Conservation (phyloP, 805 yeast species). For the Candida gorgasii region DNA sequence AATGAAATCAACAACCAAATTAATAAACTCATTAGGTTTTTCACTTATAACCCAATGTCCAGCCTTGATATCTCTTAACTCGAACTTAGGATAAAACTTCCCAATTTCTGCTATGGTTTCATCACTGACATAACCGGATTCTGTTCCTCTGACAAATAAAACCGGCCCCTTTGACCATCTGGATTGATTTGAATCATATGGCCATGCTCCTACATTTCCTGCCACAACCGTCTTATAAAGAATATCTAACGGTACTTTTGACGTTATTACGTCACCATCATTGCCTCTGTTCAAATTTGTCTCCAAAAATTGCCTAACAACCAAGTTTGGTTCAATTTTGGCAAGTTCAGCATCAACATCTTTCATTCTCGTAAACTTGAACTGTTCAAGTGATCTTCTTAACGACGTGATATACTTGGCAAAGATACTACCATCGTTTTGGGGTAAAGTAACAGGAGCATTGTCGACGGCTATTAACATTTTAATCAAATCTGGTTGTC, state of each 20-base stretch:
- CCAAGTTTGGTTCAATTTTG: constrained; percentile 57
- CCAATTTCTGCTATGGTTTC: constrained; percentile 76
- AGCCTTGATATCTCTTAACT: constrained; percentile 69
- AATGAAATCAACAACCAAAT: constrained; percentile 61
- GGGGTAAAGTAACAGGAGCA: constrained; percentile 70
- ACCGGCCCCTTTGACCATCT: constrained; percentile 68
- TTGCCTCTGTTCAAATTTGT: constrained; percentile 60
- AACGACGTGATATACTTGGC: constrained; percentile 66
- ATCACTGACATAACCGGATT: constrained; percentile 78
- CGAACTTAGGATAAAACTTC: constrained; percentile 74
- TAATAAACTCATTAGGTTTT: constrained; percentile 75
- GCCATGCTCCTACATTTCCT: constrained; percentile 75
- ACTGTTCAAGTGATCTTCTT: constrained; percentile 52
- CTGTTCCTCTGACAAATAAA: constrained; percentile 75
- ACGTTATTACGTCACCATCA: constrained; percentile 40
- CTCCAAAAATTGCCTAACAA: constrained; percentile 74
- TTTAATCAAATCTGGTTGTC: constrained; percentile 61
- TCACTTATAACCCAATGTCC: constrained; percentile 96
- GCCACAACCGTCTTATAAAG: constrained; percentile 64
- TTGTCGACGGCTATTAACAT: constrained; percentile 82
- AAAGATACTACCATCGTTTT: constrained; percentile 53
- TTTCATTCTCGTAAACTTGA: constrained; percentile 48
- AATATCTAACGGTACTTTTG: constrained; percentile 71
- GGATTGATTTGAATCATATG: constrained; percentile 54
- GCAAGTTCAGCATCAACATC: constrained; percentile 69